Conservation (phyloP, 805 yeast species). For the Cyberlindnera lachancei region DNA sequence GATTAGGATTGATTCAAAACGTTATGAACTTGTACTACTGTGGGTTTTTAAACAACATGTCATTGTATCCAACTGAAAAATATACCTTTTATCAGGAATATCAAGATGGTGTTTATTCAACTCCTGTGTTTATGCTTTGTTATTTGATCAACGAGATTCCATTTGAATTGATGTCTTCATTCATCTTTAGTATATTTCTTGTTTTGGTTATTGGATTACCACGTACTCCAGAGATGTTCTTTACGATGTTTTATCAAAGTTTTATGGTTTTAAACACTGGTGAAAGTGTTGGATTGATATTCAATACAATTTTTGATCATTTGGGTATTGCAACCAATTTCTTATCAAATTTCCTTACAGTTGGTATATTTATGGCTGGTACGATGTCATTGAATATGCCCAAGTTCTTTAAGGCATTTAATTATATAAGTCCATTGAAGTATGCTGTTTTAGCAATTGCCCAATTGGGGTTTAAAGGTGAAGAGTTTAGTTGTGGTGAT, state of each 20-base stretch:
- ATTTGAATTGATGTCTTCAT: slow-evolving; percentile 51
- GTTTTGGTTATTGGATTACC: slow-evolving; percentile 73
- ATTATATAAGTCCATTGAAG: slow-evolving; percentile 68
- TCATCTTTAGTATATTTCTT: slow-evolving; percentile 52
- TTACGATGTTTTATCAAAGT: slow-evolving; percentile 50
- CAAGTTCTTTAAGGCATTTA: slow-evolving; percentile 56
- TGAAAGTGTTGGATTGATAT: slow-evolving; percentile 76
- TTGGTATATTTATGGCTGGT: slow-evolving; percentile 82
- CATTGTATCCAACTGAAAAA: slow-evolving; percentile 68
- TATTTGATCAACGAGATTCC: slow-evolving; percentile 63
- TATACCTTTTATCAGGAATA: slow-evolving; percentile 74
- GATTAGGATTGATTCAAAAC: slow-evolving; percentile 74
- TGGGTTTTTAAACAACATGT: slow-evolving; percentile 73
- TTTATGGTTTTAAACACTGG: slow-evolving; percentile 62
- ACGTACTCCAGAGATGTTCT: slow-evolving; percentile 57
- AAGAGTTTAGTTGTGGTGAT: slow-evolving; percentile 43
- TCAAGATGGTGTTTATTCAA: slow-evolving; percentile 63
- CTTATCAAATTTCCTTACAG: slow-evolving; percentile 56
- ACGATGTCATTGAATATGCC: slow-evolving; percentile 73
- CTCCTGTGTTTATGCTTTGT: slow-evolving; percentile 51
- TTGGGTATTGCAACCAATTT: slow-evolving; percentile 76
- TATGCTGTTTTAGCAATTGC: slow-evolving; percentile 58
- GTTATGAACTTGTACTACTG: slow-evolving; percentile 64
- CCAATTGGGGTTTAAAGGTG: slow-evolving; percentile 48
- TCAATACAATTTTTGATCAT: slow-evolving; percentile 65